Percentiles rank a stretch among this genome's conserved stretches.
phyloP scores from a whole-genome alignment of 2,329 filamentous ascomycete genomes.

The Delphinella strobiligena region DNA sequence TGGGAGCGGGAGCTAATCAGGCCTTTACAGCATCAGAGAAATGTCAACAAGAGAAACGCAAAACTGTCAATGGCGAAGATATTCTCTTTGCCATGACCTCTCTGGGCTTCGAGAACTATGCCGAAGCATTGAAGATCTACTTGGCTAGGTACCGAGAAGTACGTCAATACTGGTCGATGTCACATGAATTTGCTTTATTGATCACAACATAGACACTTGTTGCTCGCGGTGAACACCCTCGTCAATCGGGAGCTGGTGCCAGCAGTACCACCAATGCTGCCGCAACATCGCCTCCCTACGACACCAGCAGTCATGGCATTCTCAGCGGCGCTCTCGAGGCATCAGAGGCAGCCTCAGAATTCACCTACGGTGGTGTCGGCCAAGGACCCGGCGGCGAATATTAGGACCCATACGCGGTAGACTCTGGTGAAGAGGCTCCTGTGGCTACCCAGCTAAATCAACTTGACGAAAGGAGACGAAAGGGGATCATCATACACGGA shows the following conservation, averaged over 20 bases:
- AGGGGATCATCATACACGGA: too few relatives aligned
- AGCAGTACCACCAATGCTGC: conserved; percentile 19
- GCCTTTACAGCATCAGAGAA: conserved; percentile 74
- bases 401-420: too few relatives aligned
- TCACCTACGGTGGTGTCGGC: conserved; percentile 15
- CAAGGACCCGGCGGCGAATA: conserved; percentile 8
- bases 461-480: too few relatives aligned
- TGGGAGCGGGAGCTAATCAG: neutral
- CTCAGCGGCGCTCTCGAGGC: conserved; percentile 32
- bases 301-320: conserved; percentile 28
- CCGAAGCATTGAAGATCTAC: conserved; percentile 96
- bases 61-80: conserved; percentile 97
- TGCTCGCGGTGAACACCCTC: conserved; percentile 55
- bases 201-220: conserved; percentile 82
- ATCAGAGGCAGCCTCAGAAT: conserved; percentile 28
- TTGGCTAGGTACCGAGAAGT: conserved; percentile 96
- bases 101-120: conserved; percentile 96
- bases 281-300: conserved; percentile 19
- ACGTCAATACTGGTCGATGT: conserved; percentile 31
- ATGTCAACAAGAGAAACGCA: conserved; percentile 97
- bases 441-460: too few relatives aligned
- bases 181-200: neutral
- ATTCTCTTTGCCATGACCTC: conserved; percentile 99
- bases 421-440: too few relatives aligned
- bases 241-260: conserved; percentile 36